Base-by-base conservation (phyloP, 805 yeast species). In the Spathaspora hagerdaliae region DNA sequence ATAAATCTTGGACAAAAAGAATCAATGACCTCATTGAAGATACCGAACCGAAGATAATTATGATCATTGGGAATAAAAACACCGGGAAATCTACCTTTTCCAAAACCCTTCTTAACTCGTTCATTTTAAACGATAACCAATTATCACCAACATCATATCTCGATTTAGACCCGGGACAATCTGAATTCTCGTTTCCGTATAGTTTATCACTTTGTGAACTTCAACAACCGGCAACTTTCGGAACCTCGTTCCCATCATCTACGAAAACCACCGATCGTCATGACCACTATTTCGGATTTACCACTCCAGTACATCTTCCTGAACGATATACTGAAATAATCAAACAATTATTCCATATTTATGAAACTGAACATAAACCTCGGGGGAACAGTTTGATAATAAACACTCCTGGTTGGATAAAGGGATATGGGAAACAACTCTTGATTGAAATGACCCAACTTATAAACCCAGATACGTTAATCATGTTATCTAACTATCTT, bases 341-440 rank as follows among this genome's bases (percentile, higher is more conserved):
- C 4, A 57, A 61, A 32, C 58, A 69, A 3, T 61, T 87, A 14
- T 58, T 77, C 7, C 52, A 57, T 1, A 57, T 58, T 11, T 77
- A 63, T 39, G 27, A 27, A 4, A 31, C 41, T 12, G 36, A 48
- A 8, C 51, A 53, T 29, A 55, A 39, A 43, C 59, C 56, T 4
- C 51, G 51, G 9, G 66, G 66, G 2, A 48, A 44, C 15, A 75
- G 68, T 12, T 63, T 89, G 3, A 60, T 90, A 1, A 73, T 91
- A 4, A 90, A 90, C 55, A 79, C 91, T 1, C 92, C 97, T 0
- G 96, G 96, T 0, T 90, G 96, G 96, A 78, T 89, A 29, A 87
- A 86, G 61, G 97, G 97, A 0, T 81, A 80, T 50, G 97, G 97
- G 0, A 71, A 83, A 12, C 83, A 81, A 40, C 64, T 90, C 7